Conservation (phyloP, 164 flowering plant genomes). For the Stephania cephalantha region DNA sequence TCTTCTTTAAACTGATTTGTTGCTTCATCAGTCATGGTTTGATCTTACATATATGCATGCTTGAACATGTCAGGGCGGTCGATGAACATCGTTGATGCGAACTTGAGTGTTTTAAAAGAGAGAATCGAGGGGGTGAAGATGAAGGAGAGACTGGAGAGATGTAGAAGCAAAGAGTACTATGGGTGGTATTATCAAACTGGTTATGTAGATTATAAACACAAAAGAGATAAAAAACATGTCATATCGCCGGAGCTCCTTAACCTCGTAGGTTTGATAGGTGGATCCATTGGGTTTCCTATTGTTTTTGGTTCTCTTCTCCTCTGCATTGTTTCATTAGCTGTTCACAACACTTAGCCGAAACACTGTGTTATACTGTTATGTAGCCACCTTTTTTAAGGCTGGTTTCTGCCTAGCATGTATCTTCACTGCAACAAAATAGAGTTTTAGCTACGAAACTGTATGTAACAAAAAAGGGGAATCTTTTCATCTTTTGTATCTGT, state of each 20-base stretch:
- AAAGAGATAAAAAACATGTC: slow-evolving; percentile 12
- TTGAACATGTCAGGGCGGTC: slow-evolving; percentile 26
- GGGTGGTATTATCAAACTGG: slow-evolving; percentile 44
- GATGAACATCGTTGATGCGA: slow-evolving; percentile 36
- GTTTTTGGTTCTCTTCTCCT: slow-evolving; percentile 24
- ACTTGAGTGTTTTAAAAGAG: slow-evolving; percentile 27
- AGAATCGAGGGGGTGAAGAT: slow-evolving; percentile 35
- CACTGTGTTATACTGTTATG: too few relatives aligned
- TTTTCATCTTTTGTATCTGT: not conserved
- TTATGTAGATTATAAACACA: slow-evolving; percentile 13
- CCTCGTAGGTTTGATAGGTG: slow-evolving; percentile 18
- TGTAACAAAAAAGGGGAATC: not conserved
- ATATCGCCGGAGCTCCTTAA: slow-evolving; percentile 17
- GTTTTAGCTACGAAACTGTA: too few relatives aligned
- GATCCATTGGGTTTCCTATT: slow-evolving; percentile 29
- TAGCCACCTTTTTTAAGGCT: too few relatives aligned
- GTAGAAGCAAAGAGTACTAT: slow-evolving; percentile 8
- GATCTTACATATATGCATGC: not conserved
- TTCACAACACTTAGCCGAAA: slow-evolving; percentile 20
- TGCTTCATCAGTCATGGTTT: not conserved
- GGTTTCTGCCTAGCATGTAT: too few relatives aligned
- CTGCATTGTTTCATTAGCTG: slow-evolving; percentile 30
- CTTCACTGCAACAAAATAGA: too few relatives aligned
- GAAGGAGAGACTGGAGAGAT: slow-evolving; percentile 39
- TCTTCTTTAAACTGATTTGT: not conserved